Base-by-base conservation (phyloP, 176 grass and related monocot genomes). In the Eragrostis curvula region DNA sequence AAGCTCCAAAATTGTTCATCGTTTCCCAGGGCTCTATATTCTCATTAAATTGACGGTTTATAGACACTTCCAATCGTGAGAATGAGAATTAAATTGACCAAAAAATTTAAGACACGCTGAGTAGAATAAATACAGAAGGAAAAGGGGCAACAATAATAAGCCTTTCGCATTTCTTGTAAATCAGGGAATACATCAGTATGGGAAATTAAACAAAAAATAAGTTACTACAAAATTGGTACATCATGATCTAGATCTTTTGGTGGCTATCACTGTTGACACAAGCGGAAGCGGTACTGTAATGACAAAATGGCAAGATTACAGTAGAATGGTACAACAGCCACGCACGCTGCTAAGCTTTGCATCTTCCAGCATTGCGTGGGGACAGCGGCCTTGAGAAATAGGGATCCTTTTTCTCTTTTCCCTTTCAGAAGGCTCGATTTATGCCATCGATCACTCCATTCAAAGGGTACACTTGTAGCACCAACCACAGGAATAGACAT, bases 221-320 rank as follows among this genome's bases (percentile, higher is more conserved):
- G 24, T 25, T 61, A 70, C 70, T 80, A 75, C 70, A 85, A 82
- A 85, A 82, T 30, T 78, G 79, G 67, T 48, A 77, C 79, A 75
- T 50, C 72, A 57, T 48, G 52, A 55, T 27, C 28, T 48, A 20
- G 27, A 65, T 40, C 41, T 53, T 57, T 23, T 46, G 72, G 71
- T 28, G 27, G 44, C 66, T 44, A 17, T 17, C 14, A 5, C 25
- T 80, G 71, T 71, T 1, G 69, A 28, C 32, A 51, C 44, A 51
- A 12, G 18, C 30, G 28, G 14, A 85, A 53, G 39, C 27, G 9
- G 62, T 25, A 75, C 52, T 11, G 47, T 17, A 15, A 9, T 28
- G 6, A 56, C 55, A 5, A 70, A 12, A 75, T 21, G 45, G 18
- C 39, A 53, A 65, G 58, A 29, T 52, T 52, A 39, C 18, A 76